Base-by-base conservation (phyloP, 1,284 basidiomycete genomes). In the Ustilago trichophora region DNA sequence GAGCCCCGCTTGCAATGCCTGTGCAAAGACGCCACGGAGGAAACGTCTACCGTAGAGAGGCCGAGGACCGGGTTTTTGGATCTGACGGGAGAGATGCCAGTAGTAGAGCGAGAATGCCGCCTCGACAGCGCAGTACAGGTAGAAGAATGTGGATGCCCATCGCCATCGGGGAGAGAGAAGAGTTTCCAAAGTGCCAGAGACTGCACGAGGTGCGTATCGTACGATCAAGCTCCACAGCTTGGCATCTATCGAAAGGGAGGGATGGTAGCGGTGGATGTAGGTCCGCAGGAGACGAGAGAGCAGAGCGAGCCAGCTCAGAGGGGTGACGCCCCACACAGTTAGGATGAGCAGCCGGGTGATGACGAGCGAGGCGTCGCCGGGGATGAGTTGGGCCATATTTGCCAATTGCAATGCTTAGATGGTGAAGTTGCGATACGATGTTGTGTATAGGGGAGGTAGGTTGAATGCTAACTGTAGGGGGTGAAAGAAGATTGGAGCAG, bases 21-120 rank as follows among this genome's bases (percentile, higher is more conserved):
- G 48, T 5, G 57, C 40, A 29, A 80, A 63, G 24, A 77, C 73
- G 15, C 48, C 19, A 21, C 67, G 38, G 38, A 71, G 25, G 46
- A 72, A 64, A 21, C 60, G 47, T 25, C 73, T 35, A 6, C 72
- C 60, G 40, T 68, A 66, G 15, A 67, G 36, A 3, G 68, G 66
- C 16, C 47, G n/a, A 9, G 66, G 65, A 15, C 69, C 58, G 7
- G 73, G 56, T 10, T 40, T 42, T 27, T 80, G 77, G 15, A 80
- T 62, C 11, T 26, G 18, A 11, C 52, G 41, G 0, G 29, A 49
- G 0, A 73, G 67, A 29, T 63, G 45, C 34, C 41, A 48, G 36
- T 78, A 63, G 53, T 73, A 76, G n/a, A 79, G 32, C n/a, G 77
- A 77, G 52, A 80, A 80, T 9, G 42, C 38, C 2, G 46, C 56